A percentile compares a stretch with the other conserved stretches of the same genome.
phyloP scores from a whole-genome alignment of 2,329 filamentous ascomycete genomes.

The Claviceps paspali region DNA sequence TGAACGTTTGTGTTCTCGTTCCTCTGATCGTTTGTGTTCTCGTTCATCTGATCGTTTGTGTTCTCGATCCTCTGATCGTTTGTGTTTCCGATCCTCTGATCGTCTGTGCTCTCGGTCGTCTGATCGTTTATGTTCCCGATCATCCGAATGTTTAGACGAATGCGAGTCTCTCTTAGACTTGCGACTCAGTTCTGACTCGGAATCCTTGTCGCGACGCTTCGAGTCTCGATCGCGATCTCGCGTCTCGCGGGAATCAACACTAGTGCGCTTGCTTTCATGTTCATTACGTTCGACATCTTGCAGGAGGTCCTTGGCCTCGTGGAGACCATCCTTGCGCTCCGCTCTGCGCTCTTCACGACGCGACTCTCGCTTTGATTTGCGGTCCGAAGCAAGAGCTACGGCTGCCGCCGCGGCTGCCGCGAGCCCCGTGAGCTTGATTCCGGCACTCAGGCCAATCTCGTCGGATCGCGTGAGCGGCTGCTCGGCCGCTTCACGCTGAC shows the following conservation, averaged over 20 bases:
- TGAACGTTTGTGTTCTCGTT: conserved; percentile 15
- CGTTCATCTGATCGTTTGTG: conserved; percentile 16
- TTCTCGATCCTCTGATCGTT: conserved; percentile 16
- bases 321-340: conserved; percentile 10
- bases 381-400: conserved; percentile 14
- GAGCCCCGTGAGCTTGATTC: conserved; percentile 28
- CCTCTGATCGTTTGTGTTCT: conserved; percentile 15
- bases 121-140: conserved; percentile 15
- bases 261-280: conserved; percentile 5
- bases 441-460: conserved; percentile 25
- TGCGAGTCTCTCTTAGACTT: conserved; percentile 17
- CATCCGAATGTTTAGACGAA: conserved; percentile 14
- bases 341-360: conserved; percentile 10
- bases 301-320: conserved; percentile 4
- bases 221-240: conserved; percentile 11
- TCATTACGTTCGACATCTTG: neutral
- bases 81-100: conserved; percentile 15
- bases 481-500: conserved; percentile 17
- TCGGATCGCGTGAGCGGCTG: conserved; percentile 18
- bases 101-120: conserved; percentile 16
- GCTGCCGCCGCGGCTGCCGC: conserved; percentile 35
- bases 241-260: conserved; percentile 1
- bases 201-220: conserved; percentile 12
- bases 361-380: conserved; percentile 8
- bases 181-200: conserved; percentile 7